Conservation (phyloP, 2,329 filamentous ascomycete species). For the Ophiocordyceps camponoti-saundersi region DNA sequence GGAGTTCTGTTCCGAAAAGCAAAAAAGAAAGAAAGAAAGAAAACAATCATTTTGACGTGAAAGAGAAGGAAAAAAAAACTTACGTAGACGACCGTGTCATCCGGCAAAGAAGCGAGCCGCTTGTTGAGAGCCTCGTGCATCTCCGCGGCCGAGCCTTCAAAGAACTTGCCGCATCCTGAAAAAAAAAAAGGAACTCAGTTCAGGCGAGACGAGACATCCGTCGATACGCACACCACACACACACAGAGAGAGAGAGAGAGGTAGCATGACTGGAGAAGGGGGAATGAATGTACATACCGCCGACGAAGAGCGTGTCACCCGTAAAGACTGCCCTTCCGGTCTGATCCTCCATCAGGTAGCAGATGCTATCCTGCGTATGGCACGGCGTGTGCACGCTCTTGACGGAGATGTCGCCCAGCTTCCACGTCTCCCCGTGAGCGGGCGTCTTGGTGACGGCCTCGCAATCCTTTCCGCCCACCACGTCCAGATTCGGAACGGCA, state of each 20-base stretch:
- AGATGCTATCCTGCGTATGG: slow-evolving; percentile 97
- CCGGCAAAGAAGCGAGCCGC: slow-evolving; percentile 61
- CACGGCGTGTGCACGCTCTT: slow-evolving; percentile 90
- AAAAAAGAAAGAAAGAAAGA: not conserved
- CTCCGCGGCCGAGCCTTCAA: slow-evolving; percentile 75
- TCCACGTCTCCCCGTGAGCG: slow-evolving; percentile 58
- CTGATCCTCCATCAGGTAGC: slow-evolving; percentile 77
- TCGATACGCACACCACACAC: no score
- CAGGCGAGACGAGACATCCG: no score
- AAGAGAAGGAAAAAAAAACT: slow-evolving; percentile 14
- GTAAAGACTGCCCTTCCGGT: slow-evolving; percentile 71
- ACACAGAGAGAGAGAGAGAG: no score
- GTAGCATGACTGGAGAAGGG: no score
- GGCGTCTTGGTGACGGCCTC: slow-evolving; percentile 65
- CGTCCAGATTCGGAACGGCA: slow-evolving; percentile 42
- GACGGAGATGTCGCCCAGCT: slow-evolving; percentile 67
- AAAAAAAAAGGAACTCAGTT: no score
- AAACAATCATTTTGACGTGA: not conserved
- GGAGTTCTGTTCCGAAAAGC: no score
- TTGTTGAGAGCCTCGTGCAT: slow-evolving; percentile 91
- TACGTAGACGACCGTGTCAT: slow-evolving; percentile 85
- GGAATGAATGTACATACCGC: slow-evolving; percentile 33
- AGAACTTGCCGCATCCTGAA: slow-evolving; percentile 81
- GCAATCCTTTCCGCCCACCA: slow-evolving; percentile 83
- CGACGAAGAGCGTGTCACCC: slow-evolving; percentile 90